Conservation (phyloP, 2,329 filamentous ascomycete species). For the Botrytis aclada region DNA sequence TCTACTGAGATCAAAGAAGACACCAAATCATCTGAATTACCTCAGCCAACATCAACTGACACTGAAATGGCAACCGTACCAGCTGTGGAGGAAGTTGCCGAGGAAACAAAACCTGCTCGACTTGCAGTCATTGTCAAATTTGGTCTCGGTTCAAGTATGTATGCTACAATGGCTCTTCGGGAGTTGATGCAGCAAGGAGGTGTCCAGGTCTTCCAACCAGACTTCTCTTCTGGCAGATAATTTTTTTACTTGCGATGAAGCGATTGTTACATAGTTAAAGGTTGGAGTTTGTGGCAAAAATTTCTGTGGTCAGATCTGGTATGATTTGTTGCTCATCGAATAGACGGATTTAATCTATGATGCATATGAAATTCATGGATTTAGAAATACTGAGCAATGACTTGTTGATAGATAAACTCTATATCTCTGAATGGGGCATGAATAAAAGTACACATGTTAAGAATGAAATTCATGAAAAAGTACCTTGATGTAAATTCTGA, state of each 20-base stretch:
- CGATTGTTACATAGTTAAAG: not conserved
- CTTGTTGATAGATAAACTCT: not conserved
- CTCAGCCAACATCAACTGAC: not conserved
- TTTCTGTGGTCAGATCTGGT: not conserved
- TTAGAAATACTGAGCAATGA: not conserved
- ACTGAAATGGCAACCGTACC: not conserved
- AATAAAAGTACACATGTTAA: slow-evolving; percentile 1
- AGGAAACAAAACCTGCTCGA: slow-evolving; percentile 41
- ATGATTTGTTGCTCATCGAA: slow-evolving; percentile 9
- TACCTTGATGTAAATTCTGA: not conserved
- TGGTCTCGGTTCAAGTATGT: slow-evolving; percentile 74
- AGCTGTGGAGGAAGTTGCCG: not conserved
- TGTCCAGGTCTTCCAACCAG: slow-evolving; percentile 59
- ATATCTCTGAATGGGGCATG: not conserved
- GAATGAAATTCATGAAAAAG: not conserved
- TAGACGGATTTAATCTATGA: not conserved
- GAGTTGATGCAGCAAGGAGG: slow-evolving; percentile 73
- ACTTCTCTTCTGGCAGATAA: slow-evolving; percentile 46
- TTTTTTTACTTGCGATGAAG: slow-evolving; percentile 1
- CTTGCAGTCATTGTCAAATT: slow-evolving; percentile 70
- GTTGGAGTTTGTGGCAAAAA: slow-evolving; percentile 1
- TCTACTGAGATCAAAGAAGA: not conserved
- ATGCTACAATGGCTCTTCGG: slow-evolving; percentile 78
- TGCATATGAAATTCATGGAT: not conserved
- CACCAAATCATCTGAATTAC: not conserved